Evolutionary conservation across 768 basidiomycete species (phyloP).

Genomic region (Hypholoma fasciculare): DNA sequence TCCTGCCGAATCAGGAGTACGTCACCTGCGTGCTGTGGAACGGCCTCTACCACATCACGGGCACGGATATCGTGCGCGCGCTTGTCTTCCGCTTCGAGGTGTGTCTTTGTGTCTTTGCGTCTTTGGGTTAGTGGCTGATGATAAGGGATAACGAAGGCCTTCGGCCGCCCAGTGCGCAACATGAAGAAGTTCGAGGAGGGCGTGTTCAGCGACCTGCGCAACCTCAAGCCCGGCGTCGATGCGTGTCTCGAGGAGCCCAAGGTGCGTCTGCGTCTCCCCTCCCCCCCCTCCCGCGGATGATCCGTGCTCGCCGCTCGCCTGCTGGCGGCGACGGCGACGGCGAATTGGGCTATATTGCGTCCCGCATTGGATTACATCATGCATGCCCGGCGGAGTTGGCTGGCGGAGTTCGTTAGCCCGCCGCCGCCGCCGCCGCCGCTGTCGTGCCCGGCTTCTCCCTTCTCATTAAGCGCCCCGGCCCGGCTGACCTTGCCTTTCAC

Average conservation of each 20-base stretch:
- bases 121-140: too few species aligned
- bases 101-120: constrained; percentile 9
- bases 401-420: too few species aligned
- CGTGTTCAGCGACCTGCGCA: constrained; percentile 89
- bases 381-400: too few species aligned
- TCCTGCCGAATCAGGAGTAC: constrained; percentile 83
- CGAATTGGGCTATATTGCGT: too few species aligned
- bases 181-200: constrained; percentile 99
- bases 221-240: constrained; percentile 91
- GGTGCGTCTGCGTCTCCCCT: constrained; percentile 41
- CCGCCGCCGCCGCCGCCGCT: too few species aligned
- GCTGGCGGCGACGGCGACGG: neutral
- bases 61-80: constrained; percentile 94
- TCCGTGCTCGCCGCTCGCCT: constrained; percentile 16
- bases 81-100: constrained; percentile 93
- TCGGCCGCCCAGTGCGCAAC: constrained; percentile 86
- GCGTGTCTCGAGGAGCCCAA: constrained; percentile 97
- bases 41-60: constrained; percentile 91
- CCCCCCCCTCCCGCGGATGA: neutral
- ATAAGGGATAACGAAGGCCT: constrained; percentile 43
- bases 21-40: constrained; percentile 93
- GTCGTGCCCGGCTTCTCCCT: too few species aligned
- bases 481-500: constrained; percentile 8
- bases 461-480: too few species aligned
- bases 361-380: too few species aligned